These are phyloP conservation scores for Yamadazyma sp. DNA, from an alignment of 1,139 yeast species.

Conservation along the genomic window DNA sequence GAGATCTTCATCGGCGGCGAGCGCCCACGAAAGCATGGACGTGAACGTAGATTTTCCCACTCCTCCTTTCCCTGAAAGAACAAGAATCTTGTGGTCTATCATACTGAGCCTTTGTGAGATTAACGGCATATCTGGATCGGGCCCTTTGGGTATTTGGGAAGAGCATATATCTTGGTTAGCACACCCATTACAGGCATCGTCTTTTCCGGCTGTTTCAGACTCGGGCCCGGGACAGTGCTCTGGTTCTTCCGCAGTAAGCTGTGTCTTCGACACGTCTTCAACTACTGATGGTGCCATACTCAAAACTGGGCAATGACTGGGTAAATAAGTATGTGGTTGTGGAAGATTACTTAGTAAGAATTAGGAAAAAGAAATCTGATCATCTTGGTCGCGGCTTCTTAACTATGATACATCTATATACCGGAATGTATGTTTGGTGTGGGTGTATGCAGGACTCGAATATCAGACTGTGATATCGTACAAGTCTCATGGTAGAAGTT, in stretches of 20 bases:
- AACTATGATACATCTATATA: no score
- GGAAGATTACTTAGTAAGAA: background rate
- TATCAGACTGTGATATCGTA: no score
- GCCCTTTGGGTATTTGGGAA: constrained; percentile 81
- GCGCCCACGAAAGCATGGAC: constrained; percentile 92
- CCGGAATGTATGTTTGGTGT: no score
- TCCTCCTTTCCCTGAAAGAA: constrained; percentile 95
- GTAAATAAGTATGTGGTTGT: no score
- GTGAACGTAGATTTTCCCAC: constrained; percentile 97
- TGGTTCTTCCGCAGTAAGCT: constrained; percentile 64
- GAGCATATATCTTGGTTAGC: constrained; percentile 91
- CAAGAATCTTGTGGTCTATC: constrained; percentile 80
- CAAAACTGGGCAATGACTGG: no score
- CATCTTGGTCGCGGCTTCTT: background rate
- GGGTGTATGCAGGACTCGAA: no score
- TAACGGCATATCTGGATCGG: constrained; percentile 89
- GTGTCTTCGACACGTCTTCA: constrained; percentile 18
- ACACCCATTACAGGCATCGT: constrained; percentile 93
- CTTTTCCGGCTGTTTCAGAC: constrained; percentile 88
- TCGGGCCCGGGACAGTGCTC: constrained; percentile 99
- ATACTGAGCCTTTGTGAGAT: constrained; percentile 66
- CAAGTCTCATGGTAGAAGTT: no score
- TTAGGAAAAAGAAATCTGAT: background rate
- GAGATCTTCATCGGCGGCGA: constrained; percentile 81
- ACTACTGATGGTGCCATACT: constrained; percentile 24